A percentile compares a stretch with the other conserved stretches of the same genome.
phyloP scores from a whole-genome alignment of 1,139 yeast genomes.

The Kodamaea arcana region DNA sequence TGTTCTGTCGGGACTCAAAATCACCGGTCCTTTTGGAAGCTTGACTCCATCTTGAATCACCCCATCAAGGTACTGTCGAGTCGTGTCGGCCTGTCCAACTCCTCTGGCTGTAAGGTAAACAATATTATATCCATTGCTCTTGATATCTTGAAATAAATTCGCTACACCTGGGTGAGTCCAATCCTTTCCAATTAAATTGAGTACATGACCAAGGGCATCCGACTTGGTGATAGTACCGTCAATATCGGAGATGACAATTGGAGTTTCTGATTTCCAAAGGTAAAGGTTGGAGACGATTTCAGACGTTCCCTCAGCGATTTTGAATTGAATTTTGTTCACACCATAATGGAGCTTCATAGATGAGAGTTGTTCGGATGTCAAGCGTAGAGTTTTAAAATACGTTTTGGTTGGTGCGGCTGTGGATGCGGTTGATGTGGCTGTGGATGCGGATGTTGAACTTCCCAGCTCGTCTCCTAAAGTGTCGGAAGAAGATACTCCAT shows the following conservation, averaged over 20 bases:
- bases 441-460: neutral
- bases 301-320: conserved; percentile 80
- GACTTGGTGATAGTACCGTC: conserved; percentile 98
- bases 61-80: conserved; percentile 77
- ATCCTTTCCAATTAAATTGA: conserved; percentile 91
- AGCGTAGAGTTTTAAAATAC: conserved; percentile 81
- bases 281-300: conserved; percentile 68
- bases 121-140: conserved; percentile 84
- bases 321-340: conserved; percentile 70
- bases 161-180: conserved; percentile 99
- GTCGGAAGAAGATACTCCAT: neutral
- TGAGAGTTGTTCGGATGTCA: conserved; percentile 85
- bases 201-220: conserved; percentile 94
- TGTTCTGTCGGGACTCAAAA: conserved; percentile 92
- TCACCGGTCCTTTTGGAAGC: conserved; percentile 91
- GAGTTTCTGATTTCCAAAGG: conserved; percentile 80
- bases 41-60: conserved; percentile 69
- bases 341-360: conserved; percentile 74
- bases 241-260: conserved; percentile 93
- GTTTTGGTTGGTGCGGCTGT: conserved; percentile 20
- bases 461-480: neutral
- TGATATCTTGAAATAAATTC: conserved; percentile 78
- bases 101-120: conserved; percentile 92
- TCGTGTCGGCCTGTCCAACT: conserved; percentile 93
- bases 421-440: neutral